Evolutionary conservation across 495 filamentous ascomycete species (phyloP).

Genomic region (Melanomma pulvis-pyrius): DNA sequence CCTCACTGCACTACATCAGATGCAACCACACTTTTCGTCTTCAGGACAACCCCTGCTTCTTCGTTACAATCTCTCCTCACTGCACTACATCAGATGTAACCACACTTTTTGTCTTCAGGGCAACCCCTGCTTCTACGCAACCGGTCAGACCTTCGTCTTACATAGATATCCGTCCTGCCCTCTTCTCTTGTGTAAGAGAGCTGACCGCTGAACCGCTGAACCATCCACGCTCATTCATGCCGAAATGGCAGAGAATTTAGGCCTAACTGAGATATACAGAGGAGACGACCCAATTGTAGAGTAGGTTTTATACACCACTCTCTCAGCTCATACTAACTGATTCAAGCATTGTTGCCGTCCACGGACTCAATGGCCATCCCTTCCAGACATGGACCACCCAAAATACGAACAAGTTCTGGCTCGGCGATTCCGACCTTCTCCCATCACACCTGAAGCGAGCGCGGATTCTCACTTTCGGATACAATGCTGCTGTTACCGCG

Average conservation of each 20-base stretch:
- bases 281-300: constrained; percentile 25
- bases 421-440: constrained; percentile 69
- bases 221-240: not conserved
- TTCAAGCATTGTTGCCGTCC: constrained; percentile 54
- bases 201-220: too few relatives aligned
- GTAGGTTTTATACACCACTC: constrained; percentile 1
- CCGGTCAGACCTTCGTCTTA: too few relatives aligned
- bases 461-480: constrained; percentile 80
- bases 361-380: constrained; percentile 81
- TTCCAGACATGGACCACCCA: constrained; percentile 73
- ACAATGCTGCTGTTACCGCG: constrained; percentile 75
- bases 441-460: constrained; percentile 65
- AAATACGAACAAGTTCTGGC: constrained; percentile 69
- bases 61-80: too few relatives aligned
- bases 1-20: too few relatives aligned
- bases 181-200: too few relatives aligned
- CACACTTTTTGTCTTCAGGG: too few relatives aligned
- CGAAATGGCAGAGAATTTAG: not conserved
- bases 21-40: too few relatives aligned
- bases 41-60: too few relatives aligned
- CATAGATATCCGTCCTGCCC: too few relatives aligned
- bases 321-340: constrained; percentile 22
- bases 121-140: too few relatives aligned
- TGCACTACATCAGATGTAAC: too few relatives aligned
- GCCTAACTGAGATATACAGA: constrained; percentile 23